These are phyloP conservation scores for Barnettozyma populi DNA, from an alignment of 805 yeast species.

Conservation along the genomic window DNA sequence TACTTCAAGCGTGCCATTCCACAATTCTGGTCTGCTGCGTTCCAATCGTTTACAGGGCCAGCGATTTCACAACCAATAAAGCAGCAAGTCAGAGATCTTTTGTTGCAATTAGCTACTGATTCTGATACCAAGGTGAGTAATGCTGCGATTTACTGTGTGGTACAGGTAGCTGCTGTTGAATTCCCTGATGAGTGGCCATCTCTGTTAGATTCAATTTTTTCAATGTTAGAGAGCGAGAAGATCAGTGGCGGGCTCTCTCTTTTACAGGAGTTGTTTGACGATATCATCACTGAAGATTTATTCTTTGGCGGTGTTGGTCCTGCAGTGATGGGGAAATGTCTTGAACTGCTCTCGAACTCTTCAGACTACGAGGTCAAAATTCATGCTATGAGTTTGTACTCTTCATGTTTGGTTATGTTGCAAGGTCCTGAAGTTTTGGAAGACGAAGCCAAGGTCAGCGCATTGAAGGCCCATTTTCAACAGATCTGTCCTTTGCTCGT, in stretches of 20 bases:
- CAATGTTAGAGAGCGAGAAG: slow-evolving; percentile 20
- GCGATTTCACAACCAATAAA: slow-evolving; percentile 54
- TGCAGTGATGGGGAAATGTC: slow-evolving; percentile 46
- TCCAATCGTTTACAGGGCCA: slow-evolving; percentile 66
- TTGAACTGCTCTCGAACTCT: slow-evolving; percentile 25
- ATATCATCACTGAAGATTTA: slow-evolving; percentile 78
- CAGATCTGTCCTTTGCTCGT: slow-evolving; percentile 13
- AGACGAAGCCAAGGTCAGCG: slow-evolving; percentile 30
- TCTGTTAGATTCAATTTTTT: slow-evolving; percentile 45
- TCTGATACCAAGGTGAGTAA: slow-evolving; percentile 56
- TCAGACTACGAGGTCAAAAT: slow-evolving; percentile 37
- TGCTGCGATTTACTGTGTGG: slow-evolving; percentile 67
- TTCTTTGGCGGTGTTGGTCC: slow-evolving; percentile 72
- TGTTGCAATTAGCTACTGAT: slow-evolving; percentile 44
- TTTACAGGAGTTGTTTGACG: slow-evolving; percentile 76
- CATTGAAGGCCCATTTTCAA: slow-evolving; percentile 18
- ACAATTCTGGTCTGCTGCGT: slow-evolving; percentile 77
- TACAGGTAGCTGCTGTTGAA: slow-evolving; percentile 82
- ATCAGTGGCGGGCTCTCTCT: slow-evolving; percentile 32
- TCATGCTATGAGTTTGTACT: slow-evolving; percentile 46
- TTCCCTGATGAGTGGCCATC: slow-evolving; percentile 96
- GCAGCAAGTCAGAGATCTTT: slow-evolving; percentile 38
- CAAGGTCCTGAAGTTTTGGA: slow-evolving; percentile 44
- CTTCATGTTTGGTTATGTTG: slow-evolving; percentile 47
- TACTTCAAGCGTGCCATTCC: slow-evolving; percentile 67